These are phyloP conservation scores for Rhodamnia rubescens DNA, from an alignment of 345 rosid genomes.

Conservation along the genomic window DNA sequence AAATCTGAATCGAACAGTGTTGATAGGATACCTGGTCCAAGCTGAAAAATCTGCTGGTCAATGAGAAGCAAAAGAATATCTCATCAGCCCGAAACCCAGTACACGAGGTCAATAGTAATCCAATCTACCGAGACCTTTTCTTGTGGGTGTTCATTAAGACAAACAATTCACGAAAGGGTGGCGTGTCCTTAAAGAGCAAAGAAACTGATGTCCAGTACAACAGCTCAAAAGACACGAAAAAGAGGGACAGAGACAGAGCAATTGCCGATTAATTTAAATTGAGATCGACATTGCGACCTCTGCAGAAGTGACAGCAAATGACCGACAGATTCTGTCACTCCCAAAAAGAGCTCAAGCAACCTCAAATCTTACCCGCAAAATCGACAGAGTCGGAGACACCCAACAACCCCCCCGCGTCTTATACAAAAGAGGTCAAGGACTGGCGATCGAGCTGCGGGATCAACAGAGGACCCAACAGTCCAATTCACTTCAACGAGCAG, in stretches of 20 bases:
- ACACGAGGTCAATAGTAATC: neutral
- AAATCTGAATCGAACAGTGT: conserved; percentile 17
- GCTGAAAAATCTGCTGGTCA: neutral
- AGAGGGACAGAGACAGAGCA: neutral
- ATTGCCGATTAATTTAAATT: neutral
- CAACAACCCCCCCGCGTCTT: neutral
- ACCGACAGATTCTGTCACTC: neutral
- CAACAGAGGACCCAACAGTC: neutral
- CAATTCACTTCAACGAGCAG: neutral
- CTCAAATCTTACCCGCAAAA: neutral
- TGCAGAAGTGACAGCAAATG: neutral
- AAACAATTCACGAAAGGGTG: neutral
- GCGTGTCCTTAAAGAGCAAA: neutral
- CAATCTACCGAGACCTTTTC: neutral
- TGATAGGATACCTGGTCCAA: neutral
- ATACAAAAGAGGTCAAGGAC: neutral
- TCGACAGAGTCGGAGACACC: neutral
- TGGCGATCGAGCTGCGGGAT: neutral
- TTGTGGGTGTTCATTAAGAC: neutral
- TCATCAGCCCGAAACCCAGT: neutral
- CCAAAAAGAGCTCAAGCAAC: neutral
- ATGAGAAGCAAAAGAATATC: neutral
- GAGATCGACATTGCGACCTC: neutral
- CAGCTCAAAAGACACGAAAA: neutral
- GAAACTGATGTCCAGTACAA: neutral